Evolutionary conservation across 805 yeast genomes (phyloP), one percentile per base, ranked within the genome.

Genomic region (Candida wancherniae): DNA sequence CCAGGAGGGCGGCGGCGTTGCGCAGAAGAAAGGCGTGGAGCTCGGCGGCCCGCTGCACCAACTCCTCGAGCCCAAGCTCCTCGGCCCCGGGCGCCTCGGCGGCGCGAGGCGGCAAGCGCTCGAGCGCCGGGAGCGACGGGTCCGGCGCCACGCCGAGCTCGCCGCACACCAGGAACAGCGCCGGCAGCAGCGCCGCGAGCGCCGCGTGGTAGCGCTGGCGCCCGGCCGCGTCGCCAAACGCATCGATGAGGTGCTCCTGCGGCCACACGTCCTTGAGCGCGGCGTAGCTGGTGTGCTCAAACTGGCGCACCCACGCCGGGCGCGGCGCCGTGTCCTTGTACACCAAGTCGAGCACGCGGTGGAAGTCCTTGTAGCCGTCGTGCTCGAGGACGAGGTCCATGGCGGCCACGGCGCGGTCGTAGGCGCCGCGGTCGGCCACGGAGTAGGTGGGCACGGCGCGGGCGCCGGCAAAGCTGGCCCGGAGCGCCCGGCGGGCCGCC

Each of bases 241-340:
- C 63, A 10, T 51, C 35, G 4, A 60, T 43, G 15, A 59, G 31
- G 35, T 65, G 68, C 4, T 50, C 54, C 28, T 48, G 57, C 5
- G 70, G 70, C 63, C 63, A 63, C 3, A 35, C 22, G 1, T 31
- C 10, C 23, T 52, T 49, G 22, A 62, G 37, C 5, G 47, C 32
- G 15, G 40, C 26, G 29, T 55, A 53, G 15, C 46, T 45, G 19
- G 42, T 31, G 8, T 40, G 35, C 4, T 32, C 26, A 37, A 62
- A 55, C 6, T 42, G 41, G 2, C 25, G 16, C 10, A 49, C 27
- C 57, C 61, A 54, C 6, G 11, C 18, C n/a, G 52, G 48, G 8
- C 27, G 20, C 0, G 34, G 40, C 11, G 24, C 35, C 2, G 28
- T 24, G 13, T 32, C 22, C 29, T 53, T 57, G 44, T 53, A 62